Evolutionary conservation across 2,329 filamentous ascomycete species (phyloP).

Genomic region (Cordyceps cicadae): DNA sequence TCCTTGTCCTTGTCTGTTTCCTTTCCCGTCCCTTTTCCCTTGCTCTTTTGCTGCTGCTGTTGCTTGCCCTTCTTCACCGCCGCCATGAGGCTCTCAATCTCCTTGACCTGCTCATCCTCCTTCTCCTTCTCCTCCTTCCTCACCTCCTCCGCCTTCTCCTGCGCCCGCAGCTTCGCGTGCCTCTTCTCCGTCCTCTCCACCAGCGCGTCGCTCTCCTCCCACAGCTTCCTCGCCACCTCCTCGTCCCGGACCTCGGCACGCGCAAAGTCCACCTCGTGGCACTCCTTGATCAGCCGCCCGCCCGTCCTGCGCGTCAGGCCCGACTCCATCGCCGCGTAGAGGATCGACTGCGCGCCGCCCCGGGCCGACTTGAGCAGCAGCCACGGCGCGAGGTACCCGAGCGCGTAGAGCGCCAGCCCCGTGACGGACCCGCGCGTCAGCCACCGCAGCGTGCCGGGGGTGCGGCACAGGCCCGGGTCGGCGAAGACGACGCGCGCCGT

Average conservation of each 20-base stretch:
- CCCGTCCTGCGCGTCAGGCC: constrained; percentile 52
- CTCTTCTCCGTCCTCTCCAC: constrained; percentile 77
- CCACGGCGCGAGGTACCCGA: constrained; percentile 77
- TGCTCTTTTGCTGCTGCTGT: constrained; percentile 19
- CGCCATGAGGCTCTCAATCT: constrained; percentile 31
- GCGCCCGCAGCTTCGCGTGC: constrained; percentile 46
- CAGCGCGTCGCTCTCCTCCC: constrained; percentile 80
- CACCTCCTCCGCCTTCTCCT: constrained; percentile 23
- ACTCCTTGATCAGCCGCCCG: constrained; percentile 79
- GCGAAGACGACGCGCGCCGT: constrained; percentile 79
- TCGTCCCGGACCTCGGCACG: constrained; percentile 72
- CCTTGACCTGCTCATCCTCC: constrained; percentile 24
- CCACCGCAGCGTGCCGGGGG: constrained; percentile 81
- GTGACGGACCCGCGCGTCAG: constrained; percentile 74
- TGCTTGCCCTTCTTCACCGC: constrained; percentile 37
- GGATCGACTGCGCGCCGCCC: constrained; percentile 77
- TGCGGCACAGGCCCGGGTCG: constrained; percentile 78
- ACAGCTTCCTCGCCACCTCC: constrained; percentile 71
- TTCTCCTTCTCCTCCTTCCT: constrained; percentile 28
- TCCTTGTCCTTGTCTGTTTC: constrained; percentile 21
- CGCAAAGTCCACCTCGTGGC: constrained; percentile 63
- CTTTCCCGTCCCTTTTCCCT: constrained; percentile 27
- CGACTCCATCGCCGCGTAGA: constrained; percentile 79
- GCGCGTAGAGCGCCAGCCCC: constrained; percentile 68
- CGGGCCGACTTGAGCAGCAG: constrained; percentile 76